These are phyloP conservation scores for Colletotrichum melonis DNA, from an alignment of 2,329 filamentous ascomycete genomes.

Conservation along the genomic window DNA sequence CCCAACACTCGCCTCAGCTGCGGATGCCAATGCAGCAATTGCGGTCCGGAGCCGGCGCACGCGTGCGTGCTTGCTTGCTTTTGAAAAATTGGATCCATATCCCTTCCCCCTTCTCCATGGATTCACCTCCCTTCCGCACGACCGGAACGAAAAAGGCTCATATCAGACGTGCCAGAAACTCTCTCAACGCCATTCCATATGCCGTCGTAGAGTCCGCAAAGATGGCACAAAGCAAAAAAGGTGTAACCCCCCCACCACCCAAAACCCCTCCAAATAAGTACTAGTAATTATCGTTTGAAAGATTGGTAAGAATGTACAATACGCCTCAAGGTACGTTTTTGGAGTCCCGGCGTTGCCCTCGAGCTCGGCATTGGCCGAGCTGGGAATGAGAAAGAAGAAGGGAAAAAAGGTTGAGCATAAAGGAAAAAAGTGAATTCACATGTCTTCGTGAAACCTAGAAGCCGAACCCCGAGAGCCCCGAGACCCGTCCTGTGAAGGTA, in stretches of 20 bases:
- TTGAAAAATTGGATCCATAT: neutral
- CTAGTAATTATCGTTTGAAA: slow-evolving; percentile 32
- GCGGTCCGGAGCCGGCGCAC: slow-evolving; percentile 5
- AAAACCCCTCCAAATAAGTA: slow-evolving; percentile 10
- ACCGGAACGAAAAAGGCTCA: neutral
- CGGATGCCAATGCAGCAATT: neutral
- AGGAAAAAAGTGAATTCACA: slow-evolving; percentile 37
- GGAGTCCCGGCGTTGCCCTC: neutral
- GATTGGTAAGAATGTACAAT: slow-evolving; percentile 34
- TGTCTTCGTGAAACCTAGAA: slow-evolving; percentile 55
- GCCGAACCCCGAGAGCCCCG: slow-evolving; percentile 45
- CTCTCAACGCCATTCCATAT: slow-evolving; percentile 33
- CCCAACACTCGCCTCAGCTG: slow-evolving; percentile 9
- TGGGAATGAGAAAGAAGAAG: slow-evolving; percentile 1
- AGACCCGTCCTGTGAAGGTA: slow-evolving; percentile 47
- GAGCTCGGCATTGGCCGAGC: slow-evolving; percentile 15
- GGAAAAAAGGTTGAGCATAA: neutral
- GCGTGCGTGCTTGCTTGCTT: neutral
- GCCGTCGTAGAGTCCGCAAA: slow-evolving; percentile 25
- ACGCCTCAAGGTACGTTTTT: slow-evolving; percentile 22
- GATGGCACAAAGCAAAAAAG: neutral
- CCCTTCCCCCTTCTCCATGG: neutral
- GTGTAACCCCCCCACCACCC: neutral
- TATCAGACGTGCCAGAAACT: slow-evolving; percentile 3
- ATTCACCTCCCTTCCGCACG: neutral